Base-by-base conservation (phyloP, 768 basidiomycete genomes). In the Kwoniella dejecticola region DNA sequence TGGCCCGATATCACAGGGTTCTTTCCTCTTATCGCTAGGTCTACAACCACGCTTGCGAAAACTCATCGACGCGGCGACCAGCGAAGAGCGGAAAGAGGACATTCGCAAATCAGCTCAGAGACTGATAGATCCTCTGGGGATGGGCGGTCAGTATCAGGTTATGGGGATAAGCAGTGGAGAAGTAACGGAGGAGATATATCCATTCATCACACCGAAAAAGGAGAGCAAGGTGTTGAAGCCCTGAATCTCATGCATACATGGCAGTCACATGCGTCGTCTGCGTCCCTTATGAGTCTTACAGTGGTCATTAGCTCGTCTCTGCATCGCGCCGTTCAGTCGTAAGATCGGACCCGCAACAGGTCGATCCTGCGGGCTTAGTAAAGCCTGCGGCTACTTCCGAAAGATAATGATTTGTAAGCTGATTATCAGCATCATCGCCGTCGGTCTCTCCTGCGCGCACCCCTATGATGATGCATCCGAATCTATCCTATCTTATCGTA, bases 91-190 rank as follows among this genome's bases (percentile, higher is more conserved):
- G 19, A 80, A 80, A 64, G 63, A 72, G 13, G 83, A 82, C 3
- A 87, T 94, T 46, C 80, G 80, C 23, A 80, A 82, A 24, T 87
- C 86, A 0, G 89, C 87, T 23, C 77, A 83, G 57, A 79, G 93
- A 62, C 80, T 97, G n/a, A 84, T 91, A 17, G 89, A 96, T 76
- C 82, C 82, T 1, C 80, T 81, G 11, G 82, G 91, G 19, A 98
- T 98, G 95, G 95, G 96, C 0, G 82, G 77, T 38, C 85, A 95
- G 80, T 98, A 97, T 73, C 83, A 87, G 77, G 83, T 97, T 17
- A 79, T 97, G 76, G 92, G 87, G 1, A 64, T 88, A 2, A 81
- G 80, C 4, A 49, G 41, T 27, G 60, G 24, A 29, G 15, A 1
- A 44, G 48, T 19, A 33, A 19, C 24, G 12, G 30, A 42, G 21